Evolutionary conservation across 352 stramenopile genomes (phyloP).

Genomic region (Globisporangium uncinulatum): DNA sequence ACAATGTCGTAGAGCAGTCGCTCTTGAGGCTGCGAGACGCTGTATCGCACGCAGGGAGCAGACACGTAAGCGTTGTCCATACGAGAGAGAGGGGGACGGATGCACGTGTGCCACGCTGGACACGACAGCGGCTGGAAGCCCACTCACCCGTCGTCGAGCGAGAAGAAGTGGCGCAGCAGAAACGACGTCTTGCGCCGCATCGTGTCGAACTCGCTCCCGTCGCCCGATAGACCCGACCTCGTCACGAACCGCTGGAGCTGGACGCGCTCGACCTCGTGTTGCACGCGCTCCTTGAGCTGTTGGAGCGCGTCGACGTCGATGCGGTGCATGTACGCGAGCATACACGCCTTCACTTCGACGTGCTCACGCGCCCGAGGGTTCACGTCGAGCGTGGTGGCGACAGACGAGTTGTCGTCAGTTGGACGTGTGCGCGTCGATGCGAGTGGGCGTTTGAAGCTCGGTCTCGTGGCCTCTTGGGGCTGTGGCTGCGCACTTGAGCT

Average conservation of each 20-base stretch:
- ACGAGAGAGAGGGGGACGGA: not conserved
- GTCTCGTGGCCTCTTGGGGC: not conserved
- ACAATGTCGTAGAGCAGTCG: constrained; percentile 54
- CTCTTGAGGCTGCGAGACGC: constrained; percentile 21
- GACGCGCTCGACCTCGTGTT: constrained; percentile 27
- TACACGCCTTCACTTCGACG: constrained; percentile 61
- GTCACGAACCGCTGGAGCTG: constrained; percentile 42
- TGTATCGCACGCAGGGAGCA: not conserved
- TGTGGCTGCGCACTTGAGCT: not conserved
- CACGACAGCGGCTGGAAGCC: not conserved
- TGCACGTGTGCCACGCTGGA: not conserved
- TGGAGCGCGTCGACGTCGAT: constrained; percentile 57
- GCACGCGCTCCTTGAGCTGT: constrained; percentile 27
- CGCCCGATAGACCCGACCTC: constrained; percentile 25
- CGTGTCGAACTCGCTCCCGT: constrained; percentile 38
- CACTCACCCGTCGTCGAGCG: constrained; percentile 26
- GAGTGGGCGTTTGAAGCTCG: constrained; percentile 4
- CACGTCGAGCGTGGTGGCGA: constrained; percentile 13
- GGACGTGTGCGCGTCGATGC: not conserved
- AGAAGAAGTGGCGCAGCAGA: constrained; percentile 67
- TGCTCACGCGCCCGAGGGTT: constrained; percentile 40
- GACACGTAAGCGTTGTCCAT: not conserved
- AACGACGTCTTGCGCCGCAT: constrained; percentile 64
- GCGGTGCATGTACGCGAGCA: constrained; percentile 58
- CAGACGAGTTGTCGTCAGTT: not conserved